These are phyloP conservation scores for Phragmites australis DNA, from an alignment of 176 grass and related monocot genomes.

Conservation along the genomic window DNA sequence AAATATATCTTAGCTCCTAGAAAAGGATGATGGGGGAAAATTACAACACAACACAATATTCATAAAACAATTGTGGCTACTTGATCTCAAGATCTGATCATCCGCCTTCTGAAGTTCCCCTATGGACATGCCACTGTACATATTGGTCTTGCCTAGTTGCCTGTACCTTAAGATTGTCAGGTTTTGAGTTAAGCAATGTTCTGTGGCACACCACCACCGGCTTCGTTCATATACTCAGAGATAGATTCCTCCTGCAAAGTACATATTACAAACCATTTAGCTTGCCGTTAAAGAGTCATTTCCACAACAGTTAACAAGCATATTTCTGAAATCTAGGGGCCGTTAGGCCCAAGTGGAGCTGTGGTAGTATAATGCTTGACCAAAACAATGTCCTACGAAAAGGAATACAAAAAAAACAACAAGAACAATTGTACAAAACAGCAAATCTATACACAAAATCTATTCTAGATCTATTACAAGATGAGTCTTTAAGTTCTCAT, in stretches of 20 bases:
- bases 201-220: conserved; percentile 21
- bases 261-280: background rate
- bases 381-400: background rate
- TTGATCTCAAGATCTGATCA: background rate
- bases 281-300: background rate
- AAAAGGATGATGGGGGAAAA: background rate
- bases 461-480: background rate
- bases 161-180: background rate
- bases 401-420: background rate
- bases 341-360: too few relatives aligned
- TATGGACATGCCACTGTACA: conserved; percentile 4
- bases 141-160: background rate
- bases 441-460: background rate
- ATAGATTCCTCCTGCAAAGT: conserved; percentile 50
- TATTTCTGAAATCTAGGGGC: too few relatives aligned
- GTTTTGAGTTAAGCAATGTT: conserved; percentile 43
- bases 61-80: background rate
- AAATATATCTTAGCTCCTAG: conserved; percentile 23
- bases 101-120: background rate
- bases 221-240: conserved; percentile 36
- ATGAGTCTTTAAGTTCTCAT: background rate
- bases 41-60: conserved; percentile 25
- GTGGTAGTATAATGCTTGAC: background rate
- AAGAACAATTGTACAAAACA: background rate
- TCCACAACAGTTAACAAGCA: background rate